Evolutionary conservation across 352 stramenopile genomes (phyloP), one percentile per base, ranked within the genome.

Genomic region (Globisporangium viniferum): DNA sequence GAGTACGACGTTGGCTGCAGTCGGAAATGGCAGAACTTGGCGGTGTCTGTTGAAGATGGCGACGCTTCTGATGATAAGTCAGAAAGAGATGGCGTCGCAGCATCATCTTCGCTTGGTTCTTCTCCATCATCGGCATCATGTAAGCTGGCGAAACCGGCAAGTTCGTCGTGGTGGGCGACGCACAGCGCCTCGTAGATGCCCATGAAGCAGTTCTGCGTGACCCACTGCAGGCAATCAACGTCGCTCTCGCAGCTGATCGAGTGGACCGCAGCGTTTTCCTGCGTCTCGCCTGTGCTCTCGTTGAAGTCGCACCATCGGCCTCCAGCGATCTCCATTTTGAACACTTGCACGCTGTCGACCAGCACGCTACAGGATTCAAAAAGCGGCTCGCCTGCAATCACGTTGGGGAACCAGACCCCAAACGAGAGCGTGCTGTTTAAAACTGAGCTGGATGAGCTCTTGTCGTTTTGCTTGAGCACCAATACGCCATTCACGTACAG

Each of bases 381-480:
- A 8, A 80, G 64, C 2, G 84, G 84, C 29, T 86, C 71, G 0
- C 84, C 84, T 8, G 84, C 82, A 8, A 82, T 73, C 8, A 82
- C 80, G 53, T 92, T 91, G 1, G 84, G 84, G 59, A 92, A 88
- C 82, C 82, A 92, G 3, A 91, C 78, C 31, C 84, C 81, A 7
- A 91, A 69, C 0, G 81, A 84, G 7, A 92, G 60, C 0, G 74
- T 46, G 62, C 61, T 74, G 22, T 9, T 66, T 0, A 41, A 0
- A 0, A 46, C 39, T 22, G 46, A 66, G 22, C 60, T 41, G 14
- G 27, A n/a, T 3, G 67, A 31, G 2, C 67, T 44, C 1, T 54
- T 51, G 7, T 36, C 48, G 29, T 66, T 72, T 58, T 89, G 71
- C 56, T 81, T 83, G 29, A 72, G 58, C 8, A 87, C 72, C 10